These are phyloP conservation scores for Eucalyptus regnans DNA, from an alignment of 345 rosid species.

Conservation along the genomic window DNA sequence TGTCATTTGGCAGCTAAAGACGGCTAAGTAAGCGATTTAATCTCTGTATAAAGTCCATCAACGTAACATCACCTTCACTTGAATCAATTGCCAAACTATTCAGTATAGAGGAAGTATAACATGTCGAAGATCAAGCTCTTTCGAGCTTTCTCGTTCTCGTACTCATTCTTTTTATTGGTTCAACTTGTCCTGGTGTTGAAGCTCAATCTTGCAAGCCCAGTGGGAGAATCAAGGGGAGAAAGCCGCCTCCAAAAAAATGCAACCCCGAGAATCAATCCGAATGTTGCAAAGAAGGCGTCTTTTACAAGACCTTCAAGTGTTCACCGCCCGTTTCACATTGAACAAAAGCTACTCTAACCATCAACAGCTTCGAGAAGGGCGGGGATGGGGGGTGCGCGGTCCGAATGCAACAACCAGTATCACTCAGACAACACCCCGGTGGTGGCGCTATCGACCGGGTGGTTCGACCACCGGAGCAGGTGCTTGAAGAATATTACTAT, in stretches of 20 bases:
- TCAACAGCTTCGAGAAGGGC: background rate
- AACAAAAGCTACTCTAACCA: background rate
- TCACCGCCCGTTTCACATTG: background rate
- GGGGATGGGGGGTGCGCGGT: background rate
- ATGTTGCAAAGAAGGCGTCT: background rate
- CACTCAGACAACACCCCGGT: background rate
- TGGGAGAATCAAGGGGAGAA: background rate
- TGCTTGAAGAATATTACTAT: background rate
- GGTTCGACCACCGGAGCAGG: background rate
- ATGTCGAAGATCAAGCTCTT: background rate
- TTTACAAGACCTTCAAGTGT: background rate
- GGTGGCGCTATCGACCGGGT: background rate
- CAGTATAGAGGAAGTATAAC: background rate
- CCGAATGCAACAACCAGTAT: background rate
- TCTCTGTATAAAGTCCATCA: background rate
- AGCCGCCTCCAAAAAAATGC: background rate
- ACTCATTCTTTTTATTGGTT: background rate
- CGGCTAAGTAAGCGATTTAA: background rate
- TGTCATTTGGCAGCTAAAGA: background rate
- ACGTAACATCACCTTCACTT: background rate
- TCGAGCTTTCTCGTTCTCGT: background rate
- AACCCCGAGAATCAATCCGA: background rate
- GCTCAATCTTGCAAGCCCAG: slow-evolving; percentile 2
- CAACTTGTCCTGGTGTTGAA: background rate
- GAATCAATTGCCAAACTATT: background rate